Conservation (phyloP, 352 stramenopile genomes). For the Blastocystis sp. region DNA sequence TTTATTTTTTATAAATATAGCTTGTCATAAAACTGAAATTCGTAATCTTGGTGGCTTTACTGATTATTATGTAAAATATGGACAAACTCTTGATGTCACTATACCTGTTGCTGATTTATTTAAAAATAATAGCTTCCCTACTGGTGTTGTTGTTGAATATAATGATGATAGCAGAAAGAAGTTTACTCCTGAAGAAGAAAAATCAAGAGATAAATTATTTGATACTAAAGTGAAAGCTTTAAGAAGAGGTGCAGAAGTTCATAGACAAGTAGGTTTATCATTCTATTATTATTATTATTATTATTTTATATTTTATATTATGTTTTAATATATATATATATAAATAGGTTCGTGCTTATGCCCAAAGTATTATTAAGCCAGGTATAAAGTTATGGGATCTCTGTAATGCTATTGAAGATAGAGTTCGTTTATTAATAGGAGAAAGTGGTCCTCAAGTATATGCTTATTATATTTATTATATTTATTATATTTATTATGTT, state of each 20-base stretch:
- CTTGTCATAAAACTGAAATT: too few relatives aligned
- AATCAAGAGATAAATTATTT: constrained; percentile 49
- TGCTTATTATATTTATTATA: constrained; percentile 45
- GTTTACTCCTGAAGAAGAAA: constrained; percentile 14
- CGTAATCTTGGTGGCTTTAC: constrained; percentile 22
- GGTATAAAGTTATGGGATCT: constrained; percentile 81
- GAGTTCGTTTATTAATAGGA: constrained; percentile 74
- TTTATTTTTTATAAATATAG: too few relatives aligned
- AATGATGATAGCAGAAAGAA: constrained; percentile 27
- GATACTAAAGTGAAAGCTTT: constrained; percentile 75
- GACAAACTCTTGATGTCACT: constrained; percentile 79
- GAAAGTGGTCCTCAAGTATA: constrained; percentile 54
- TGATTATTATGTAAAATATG: constrained; percentile 49
- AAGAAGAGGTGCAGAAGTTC: constrained; percentile 74
- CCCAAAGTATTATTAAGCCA: constrained; percentile 80
- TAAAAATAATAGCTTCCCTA: background rate
- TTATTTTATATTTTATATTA: background rate
- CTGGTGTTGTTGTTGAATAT: constrained; percentile 10
- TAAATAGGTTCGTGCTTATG: constrained; percentile 59
- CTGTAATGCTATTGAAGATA: constrained; percentile 79
- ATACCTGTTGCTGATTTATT: constrained; percentile 60
- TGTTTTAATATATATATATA: background rate
- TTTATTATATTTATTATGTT: too few relatives aligned
- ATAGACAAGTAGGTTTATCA: constrained; percentile 60
- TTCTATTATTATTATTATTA: background rate